Base-by-base conservation (phyloP, 352 stramenopile species). In the Pelagophyceae sp. region DNA sequence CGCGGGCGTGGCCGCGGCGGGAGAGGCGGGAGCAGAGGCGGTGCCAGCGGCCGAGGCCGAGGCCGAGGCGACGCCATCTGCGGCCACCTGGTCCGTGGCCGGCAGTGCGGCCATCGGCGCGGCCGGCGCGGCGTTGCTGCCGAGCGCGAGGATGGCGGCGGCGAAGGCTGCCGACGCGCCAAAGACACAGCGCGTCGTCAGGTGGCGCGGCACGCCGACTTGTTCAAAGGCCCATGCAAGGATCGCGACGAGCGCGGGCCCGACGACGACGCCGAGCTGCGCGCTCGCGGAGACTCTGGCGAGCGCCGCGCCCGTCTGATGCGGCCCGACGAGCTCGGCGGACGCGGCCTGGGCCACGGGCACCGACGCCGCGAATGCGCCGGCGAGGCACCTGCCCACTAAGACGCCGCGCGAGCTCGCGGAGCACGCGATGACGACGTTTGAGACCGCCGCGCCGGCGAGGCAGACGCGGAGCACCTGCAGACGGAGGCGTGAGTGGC, bases 321-420 rank as follows among this genome's bases (percentile, higher is more conserved):
- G 6, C 32, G 17, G n/a, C 31, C 20, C 20, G 15, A 83, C 38
- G 25, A 83, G 38, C 61, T 83, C 80, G 11, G 77, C 74, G 0
- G 80, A 77, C 35, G 38, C 77, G 11, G 61, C 54, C 60, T 83
- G 80, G 33, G 77, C 80, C 31, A 83, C 77, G 50, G 80, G 80
- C 38, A 81, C 70, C 38, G 35, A 77, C 0, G 80, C 77, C 0
- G 80, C 80, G 77, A 83, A 83, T n/a, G 79, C 77, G 25, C 80
- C 80, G 27, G 76, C 77, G 17, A 80, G 23, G 15, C 38, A 37
- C n/a, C 80, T 19, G 27, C 51, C 75, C 20, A 64, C 64, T 31
- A 83, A 75, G n/a, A 83, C 40, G 25, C 64, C 50, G 35, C 33
- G 38, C 1, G 80, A 38, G 2, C 19, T 78, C 2, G 25, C 15